Base-by-base conservation (phyloP, 2,329 filamentous ascomycete genomes). In the Aspergillus chevalieri region DNA sequence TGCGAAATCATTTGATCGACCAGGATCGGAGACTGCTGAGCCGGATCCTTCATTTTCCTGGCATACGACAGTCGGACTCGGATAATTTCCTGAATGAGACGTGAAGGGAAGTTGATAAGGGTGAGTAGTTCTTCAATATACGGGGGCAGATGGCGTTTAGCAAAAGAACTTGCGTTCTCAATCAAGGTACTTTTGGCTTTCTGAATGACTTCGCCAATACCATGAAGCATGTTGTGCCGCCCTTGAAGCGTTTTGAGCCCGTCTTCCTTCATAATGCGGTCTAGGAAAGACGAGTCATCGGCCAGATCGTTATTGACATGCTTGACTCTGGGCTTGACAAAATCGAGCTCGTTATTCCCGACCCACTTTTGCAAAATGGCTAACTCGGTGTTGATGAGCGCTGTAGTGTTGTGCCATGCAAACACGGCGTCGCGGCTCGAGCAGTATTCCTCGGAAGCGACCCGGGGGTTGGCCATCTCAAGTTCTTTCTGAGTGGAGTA, bases 1-100 rank as follows among this genome's bases (percentile, higher is more conserved):
- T 98, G 93, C 0, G 87, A 80, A 55, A 98, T 96, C 88, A 97
- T 95, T 71, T 97, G 92, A 65, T 97, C 91, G 52, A 94, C 88
- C 79, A 98, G 89, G 74, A 98, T 86, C 22, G 88, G 80, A 56
- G 91, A 94, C 66, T 95, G 89, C 72, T 93, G 88, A 1, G 90
- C 86, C 8, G 90, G 89, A 62, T 97, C 92, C 71, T 92, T 95
- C 84, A 96, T 95, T 67, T 90, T 92, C 72, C 85, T 89, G 15
- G 92, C 91, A 67, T 96, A 97, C 8, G 85, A 88, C 24, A 97
- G 78, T 51, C 93, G 86, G 59, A 95, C 87, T 47, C 87, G 87
- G 65, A 96, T 96, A 62, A 98, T 94, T 66, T 97, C 93, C 69
- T 97, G 90, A 38, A 98, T 93, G 33, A 98, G 79, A 7, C 93